These are phyloP conservation scores for Hemisphaericaspora xylofermentans DNA, from an alignment of 1,139 yeast species.

Conservation along the genomic window DNA sequence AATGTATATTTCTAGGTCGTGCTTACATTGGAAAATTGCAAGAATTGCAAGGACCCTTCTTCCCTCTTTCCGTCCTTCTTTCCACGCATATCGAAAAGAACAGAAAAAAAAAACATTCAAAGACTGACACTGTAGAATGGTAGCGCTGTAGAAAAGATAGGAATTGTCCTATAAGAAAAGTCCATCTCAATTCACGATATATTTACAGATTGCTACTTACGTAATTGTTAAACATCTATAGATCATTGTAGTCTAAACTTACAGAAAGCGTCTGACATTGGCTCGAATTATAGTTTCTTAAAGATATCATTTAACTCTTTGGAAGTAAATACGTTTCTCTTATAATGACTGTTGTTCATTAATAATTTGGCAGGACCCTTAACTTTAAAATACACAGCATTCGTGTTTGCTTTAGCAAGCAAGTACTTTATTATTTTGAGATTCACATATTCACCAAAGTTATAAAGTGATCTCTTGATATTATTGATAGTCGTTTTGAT, in stretches of 20 bases:
- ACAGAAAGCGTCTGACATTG: too few species aligned
- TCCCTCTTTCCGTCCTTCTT: neutral
- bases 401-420: slow-evolving; percentile 15
- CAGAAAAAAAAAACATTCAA: neutral
- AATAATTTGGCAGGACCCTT: slow-evolving; percentile 29
- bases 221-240: neutral
- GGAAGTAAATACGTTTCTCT: slow-evolving; percentile 19
- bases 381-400: slow-evolving; percentile 23
- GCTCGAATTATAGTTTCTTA: neutral
- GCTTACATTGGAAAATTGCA: too few species aligned
- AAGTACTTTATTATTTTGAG: slow-evolving; percentile 11
- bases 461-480: neutral
- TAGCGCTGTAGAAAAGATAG: neutral
- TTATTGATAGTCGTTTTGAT: neutral
- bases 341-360: slow-evolving; percentile 17
- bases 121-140: neutral
- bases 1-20: too few species aligned
- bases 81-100: neutral
- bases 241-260: too few species aligned
- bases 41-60: neutral
- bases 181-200: too few species aligned
- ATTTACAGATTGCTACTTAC: too few species aligned
- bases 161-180: too few species aligned
- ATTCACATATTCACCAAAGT: slow-evolving; percentile 1
- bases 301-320: slow-evolving; percentile 20